Conservation (phyloP, 108 stramenopile genomes). For the Schizochytrium sp. region DNA sequence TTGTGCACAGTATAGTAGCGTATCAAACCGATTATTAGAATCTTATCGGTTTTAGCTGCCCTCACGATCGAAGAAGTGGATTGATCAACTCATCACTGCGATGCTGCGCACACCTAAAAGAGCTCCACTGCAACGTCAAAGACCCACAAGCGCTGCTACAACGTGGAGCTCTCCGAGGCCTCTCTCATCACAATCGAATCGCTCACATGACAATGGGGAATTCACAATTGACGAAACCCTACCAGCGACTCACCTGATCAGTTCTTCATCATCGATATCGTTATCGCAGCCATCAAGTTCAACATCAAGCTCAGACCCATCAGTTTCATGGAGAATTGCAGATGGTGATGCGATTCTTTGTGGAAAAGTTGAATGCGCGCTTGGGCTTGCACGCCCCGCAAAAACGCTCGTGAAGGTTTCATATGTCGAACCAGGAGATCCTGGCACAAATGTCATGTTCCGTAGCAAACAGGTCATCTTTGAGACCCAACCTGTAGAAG, state of each 20-base stretch:
- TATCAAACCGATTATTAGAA: too few species aligned
- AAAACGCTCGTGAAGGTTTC: constrained; percentile 28
- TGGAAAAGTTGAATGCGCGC: background rate
- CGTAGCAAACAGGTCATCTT: constrained; percentile 24
- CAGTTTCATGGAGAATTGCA: background rate
- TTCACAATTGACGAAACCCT: too few species aligned
- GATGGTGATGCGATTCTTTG: background rate
- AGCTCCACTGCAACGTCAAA: too few species aligned
- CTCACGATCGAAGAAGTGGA: too few species aligned
- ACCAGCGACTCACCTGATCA: background rate
- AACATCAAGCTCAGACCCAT: background rate
- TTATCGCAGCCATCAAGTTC: background rate
- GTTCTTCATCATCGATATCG: background rate
- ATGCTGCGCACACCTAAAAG: too few species aligned
- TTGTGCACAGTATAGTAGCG: too few species aligned
- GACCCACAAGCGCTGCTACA: too few species aligned
- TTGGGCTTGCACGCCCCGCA: background rate
- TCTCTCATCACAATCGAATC: too few species aligned
- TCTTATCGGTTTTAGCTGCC: too few species aligned
- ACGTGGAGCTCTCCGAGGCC: too few species aligned
- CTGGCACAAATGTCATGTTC: background rate
- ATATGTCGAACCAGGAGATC: constrained; percentile 32
- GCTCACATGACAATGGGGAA: too few species aligned
- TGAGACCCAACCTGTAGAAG: background rate
- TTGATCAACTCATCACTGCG: too few species aligned